Base-by-base conservation (phyloP, 176 grass and related monocot species). In the Triticum monococcum region DNA sequence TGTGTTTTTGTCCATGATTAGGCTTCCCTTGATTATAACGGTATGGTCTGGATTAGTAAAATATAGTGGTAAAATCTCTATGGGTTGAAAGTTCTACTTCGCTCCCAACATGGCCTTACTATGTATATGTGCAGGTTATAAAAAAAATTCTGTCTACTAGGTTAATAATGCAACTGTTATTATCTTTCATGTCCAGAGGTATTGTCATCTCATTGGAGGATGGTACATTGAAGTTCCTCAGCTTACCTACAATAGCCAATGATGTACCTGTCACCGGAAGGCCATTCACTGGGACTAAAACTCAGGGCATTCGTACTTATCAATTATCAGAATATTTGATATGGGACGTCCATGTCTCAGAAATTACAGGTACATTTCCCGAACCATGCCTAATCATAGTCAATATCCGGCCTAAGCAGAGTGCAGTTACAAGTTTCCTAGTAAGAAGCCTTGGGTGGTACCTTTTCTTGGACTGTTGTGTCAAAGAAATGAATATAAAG, bases 121-220 rank as follows among this genome's bases (percentile, higher is more conserved):
- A 68, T 81, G 23, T 82, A 46, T 75, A 64, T 80, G 3, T 37
- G 43, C 68, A 77, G 61, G 35, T 52, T 33, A 89, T 60, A 31
- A 5, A 65, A n/a, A 8, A 74, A 68, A 28, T 2, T 28, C 28
- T 20, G 18, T 70, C 35, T 59, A 71, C 43, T 72, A 9, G 36
- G 41, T 80, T 83, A 60, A 45, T 84, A 59, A 79, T 75, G 25
- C 40, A 80, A 57, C 64, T 89, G 72, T 52, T 66, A 46, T 25
- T 68, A 26, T 64, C 5, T 25, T 68, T 87, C 48, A 38, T 79
- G 65, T 87, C 37, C 88, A 98, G 96, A 89, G 95, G 96, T 64
- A 85, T 98, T 83, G 18, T 98, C 67, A 90, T 94, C 67, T 92
- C 84, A 72, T 41, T 98, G 68, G 96, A 98, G 78, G 93, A 98